Evolutionary conservation across 805 yeast genomes (phyloP).

Genomic region (Jamesozyma spencerorum): DNA sequence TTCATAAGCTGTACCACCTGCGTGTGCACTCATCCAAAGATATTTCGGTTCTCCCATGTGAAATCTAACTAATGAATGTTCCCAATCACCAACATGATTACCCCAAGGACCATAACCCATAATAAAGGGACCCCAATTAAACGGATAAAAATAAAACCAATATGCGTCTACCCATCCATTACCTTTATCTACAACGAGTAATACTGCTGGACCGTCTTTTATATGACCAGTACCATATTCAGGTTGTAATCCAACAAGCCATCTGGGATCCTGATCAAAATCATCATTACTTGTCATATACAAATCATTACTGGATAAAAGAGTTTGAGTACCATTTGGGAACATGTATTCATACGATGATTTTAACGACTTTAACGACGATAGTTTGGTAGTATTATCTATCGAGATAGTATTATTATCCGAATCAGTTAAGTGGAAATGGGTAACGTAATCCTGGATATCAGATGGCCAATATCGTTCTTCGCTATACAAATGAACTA

Average conservation of each 20-base stretch:
- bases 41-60: slow-evolving; percentile 68
- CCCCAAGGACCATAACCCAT: slow-evolving; percentile 98
- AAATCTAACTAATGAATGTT: slow-evolving; percentile 83
- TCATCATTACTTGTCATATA: slow-evolving; percentile 61
- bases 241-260: slow-evolving; percentile 80
- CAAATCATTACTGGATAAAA: slow-evolving; percentile 14
- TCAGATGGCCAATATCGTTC: slow-evolving; percentile 83
- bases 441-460: slow-evolving; percentile 53
- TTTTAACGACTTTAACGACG: not conserved
- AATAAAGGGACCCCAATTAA: slow-evolving; percentile 90
- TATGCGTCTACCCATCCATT: slow-evolving; percentile 90
- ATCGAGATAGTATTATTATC: slow-evolving; percentile 26
- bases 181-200: slow-evolving; percentile 83
- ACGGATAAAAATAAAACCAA: slow-evolving; percentile 93
- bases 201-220: slow-evolving; percentile 64
- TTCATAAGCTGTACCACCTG: slow-evolving; percentile 86
- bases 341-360: not conserved
- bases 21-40: slow-evolving; percentile 96
- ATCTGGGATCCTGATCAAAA: slow-evolving; percentile 65
- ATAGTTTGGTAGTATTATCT: slow-evolving; percentile 11
- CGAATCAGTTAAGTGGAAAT: slow-evolving; percentile 54
- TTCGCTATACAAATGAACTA: slow-evolving; percentile 80
- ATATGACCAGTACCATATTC: slow-evolving; percentile 61
- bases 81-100: slow-evolving; percentile 97
- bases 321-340: slow-evolving; percentile 6